Base-by-base conservation (phyloP, 75 land plant genomes). In the Pinus tabuliformis region DNA sequence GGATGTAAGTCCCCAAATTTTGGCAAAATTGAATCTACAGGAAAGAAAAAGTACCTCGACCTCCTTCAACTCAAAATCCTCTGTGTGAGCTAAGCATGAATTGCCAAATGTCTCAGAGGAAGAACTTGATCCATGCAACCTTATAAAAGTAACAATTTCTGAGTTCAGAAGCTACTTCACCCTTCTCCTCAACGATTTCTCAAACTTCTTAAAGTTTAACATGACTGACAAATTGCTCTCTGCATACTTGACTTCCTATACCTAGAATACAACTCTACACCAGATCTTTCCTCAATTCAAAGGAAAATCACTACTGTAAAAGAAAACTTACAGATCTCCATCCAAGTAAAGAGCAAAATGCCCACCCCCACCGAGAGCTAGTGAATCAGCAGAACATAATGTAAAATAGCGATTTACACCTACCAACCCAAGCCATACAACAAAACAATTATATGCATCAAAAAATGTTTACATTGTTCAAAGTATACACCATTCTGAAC, bases 301-400 rank as follows among this genome's bases (percentile, higher is more conserved):
- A 36, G 26, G 42, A 64, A 16, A 64, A 64, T 17, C 17, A 37
- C 2, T 33, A 33, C n/a, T 16, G 0, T 33, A 15, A 16, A 64
- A 36, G 28, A 73, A 61, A 76, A 72, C 94, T 91, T 77, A 95
- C 95, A 97, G 79, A 70, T 97, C 99, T 65, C 81, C 83, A 73
- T 95, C 96, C 72, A 97, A 79, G 80, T 95, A 93, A 6, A 97
- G 88, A 15, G 99, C 98, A 80, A 97, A 97, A 60, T 97, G 99
- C 30, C 91, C 88, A 68, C 99, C 99, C 13, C 99, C 99, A 64
- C 99, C 99, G 77, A 97, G 73, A n/a, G 99, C 98, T 28, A 97
- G 78, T 76, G 83, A 92, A 4, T 92, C 96, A 57, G 81, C 65
- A 17, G 91, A 83, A 76, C 96, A 95, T 64, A 95, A 78, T 60